These are phyloP conservation scores for Orbilia brochopaga DNA, from an alignment of 2,329 filamentous ascomycete genomes.

Conservation along the genomic window DNA sequence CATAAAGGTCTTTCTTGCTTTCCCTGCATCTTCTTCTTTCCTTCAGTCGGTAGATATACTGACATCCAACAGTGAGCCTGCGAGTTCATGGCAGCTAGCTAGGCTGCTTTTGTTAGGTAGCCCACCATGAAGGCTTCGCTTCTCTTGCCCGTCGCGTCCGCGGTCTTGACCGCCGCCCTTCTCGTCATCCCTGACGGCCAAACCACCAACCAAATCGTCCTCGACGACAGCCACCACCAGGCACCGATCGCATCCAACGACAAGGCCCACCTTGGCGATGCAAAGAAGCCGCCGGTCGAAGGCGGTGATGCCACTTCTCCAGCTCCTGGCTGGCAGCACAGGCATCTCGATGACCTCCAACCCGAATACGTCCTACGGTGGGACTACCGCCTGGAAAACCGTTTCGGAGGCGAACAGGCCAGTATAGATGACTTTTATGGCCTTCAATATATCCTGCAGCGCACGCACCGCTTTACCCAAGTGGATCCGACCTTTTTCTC, in stretches of 20 bases:
- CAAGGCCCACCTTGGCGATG: slow-evolving; percentile 10
- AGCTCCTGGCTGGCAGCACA: background rate
- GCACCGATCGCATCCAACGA: slow-evolving; percentile 39
- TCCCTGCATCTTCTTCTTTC: background rate
- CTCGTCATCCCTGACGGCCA: slow-evolving; percentile 42
- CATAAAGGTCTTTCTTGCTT: background rate
- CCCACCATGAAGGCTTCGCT: slow-evolving; percentile 48
- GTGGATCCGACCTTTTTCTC: slow-evolving; percentile 1
- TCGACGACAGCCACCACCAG: slow-evolving; percentile 27
- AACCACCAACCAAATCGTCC: slow-evolving; percentile 15
- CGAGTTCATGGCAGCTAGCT: too few species aligned
- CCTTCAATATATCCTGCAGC: slow-evolving; percentile 9
- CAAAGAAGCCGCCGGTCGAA: slow-evolving; percentile 8
- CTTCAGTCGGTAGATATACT: background rate
- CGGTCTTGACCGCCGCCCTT: slow-evolving; percentile 37
- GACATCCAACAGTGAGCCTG: too few species aligned
- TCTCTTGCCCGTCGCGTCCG: slow-evolving; percentile 38
- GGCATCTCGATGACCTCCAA: slow-evolving; percentile 8
- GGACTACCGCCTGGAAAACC: background rate
- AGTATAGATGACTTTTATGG: slow-evolving; percentile 15
- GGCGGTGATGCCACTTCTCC: slow-evolving; percentile 8
- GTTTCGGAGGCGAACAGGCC: background rate
- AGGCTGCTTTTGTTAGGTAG: background rate
- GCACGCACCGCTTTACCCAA: background rate
- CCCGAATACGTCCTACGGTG: slow-evolving; percentile 34